A percentile compares a stretch with the other conserved stretches of the same genome.
phyloP scores from a whole-genome alignment of 2,329 filamentous ascomycete species.

The Cyphellophora attinorum region DNA sequence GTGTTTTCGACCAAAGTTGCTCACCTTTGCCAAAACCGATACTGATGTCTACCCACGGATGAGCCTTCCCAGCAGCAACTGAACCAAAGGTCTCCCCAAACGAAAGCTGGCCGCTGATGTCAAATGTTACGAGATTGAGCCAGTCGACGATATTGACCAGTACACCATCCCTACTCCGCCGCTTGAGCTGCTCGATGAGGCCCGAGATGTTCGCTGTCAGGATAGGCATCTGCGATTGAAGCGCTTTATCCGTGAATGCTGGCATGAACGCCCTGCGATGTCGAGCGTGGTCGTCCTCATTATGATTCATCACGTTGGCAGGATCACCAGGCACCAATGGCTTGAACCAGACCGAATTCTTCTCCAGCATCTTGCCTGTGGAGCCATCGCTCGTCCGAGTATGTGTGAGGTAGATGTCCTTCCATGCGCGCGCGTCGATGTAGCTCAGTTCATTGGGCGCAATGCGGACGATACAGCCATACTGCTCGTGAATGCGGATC shows the following conservation, averaged over 20 bases:
- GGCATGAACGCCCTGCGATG: constrained; percentile 26
- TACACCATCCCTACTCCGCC: constrained; percentile 1
- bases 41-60: constrained; percentile 22
- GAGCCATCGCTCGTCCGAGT: constrained; percentile 5
- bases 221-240: constrained; percentile 27
- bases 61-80: constrained; percentile 19
- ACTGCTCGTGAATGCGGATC: constrained; percentile 18
- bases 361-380: constrained; percentile 6
- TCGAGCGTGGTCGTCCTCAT: constrained; percentile 17
- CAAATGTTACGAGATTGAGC: constrained; percentile 37
- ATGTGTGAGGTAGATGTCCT: constrained; percentile 20
- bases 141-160: constrained; percentile 9
- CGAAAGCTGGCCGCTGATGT: constrained; percentile 24
- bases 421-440: constrained; percentile 20
- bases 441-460: constrained; percentile 24
- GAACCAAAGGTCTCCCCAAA: constrained; percentile 25
- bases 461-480: constrained; percentile 23
- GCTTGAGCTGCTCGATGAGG: constrained; percentile 6
- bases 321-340: constrained; percentile 1
- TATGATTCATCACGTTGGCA: constrained; percentile 9
- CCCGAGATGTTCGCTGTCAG: constrained; percentile 10
- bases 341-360: constrained; percentile 6
- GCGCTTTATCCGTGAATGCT: constrained; percentile 32
- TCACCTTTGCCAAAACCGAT: constrained; percentile 13
- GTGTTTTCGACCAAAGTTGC: constrained; percentile 24